Evolutionary conservation across 2,329 filamentous ascomycete genomes (phyloP), one percentile per base, ranked within the genome.

Genomic region (Botrytis hyacinthi): DNA sequence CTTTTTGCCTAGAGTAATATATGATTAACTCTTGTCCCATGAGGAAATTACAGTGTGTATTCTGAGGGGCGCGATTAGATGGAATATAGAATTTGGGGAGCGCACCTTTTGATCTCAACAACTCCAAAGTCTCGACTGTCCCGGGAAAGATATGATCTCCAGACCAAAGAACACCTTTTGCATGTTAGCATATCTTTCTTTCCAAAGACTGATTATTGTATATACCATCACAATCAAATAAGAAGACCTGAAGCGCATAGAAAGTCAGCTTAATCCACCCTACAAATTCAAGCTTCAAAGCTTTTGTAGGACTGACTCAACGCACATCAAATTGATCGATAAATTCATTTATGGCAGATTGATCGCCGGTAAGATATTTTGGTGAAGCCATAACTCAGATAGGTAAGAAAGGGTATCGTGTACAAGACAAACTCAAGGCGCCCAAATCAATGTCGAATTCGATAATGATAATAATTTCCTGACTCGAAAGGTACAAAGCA

Each of bases 221-320:
- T 86, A 80, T 85, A 97, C 95, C 96, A 89, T 99, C 96, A 84
- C 96, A 99, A 82, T 99, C 96, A 80, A 99, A 93, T 20, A 99
- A 86, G 81, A 99, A 98, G 51, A 93, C 90, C 94, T 97, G 73
- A 74, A 65, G 68, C 22, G 66, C 71, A 74, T 78, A 77, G 32
- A 69, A 73, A 80, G 77, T 76, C 57, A 75, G 72, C 67, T 57
- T 61, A 29, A 54, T 54, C 51, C 74, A 40, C 42, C 67, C 54
- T 71, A 70, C 54, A 26, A 46, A 69, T 73, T 46, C 20, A 70
- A 59, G 73, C 37, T 37, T 57, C 20, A 1, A 44, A 37, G 48
- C 71, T 46, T 60, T 62, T 40, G 54, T 51, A 68, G 74, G 72
- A 78, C 73, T 74, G 76, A 80, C 83, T 81, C 46, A 77, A 86